Conservation (phyloP, 768 basidiomycete genomes). For the Panellus pusillus region DNA sequence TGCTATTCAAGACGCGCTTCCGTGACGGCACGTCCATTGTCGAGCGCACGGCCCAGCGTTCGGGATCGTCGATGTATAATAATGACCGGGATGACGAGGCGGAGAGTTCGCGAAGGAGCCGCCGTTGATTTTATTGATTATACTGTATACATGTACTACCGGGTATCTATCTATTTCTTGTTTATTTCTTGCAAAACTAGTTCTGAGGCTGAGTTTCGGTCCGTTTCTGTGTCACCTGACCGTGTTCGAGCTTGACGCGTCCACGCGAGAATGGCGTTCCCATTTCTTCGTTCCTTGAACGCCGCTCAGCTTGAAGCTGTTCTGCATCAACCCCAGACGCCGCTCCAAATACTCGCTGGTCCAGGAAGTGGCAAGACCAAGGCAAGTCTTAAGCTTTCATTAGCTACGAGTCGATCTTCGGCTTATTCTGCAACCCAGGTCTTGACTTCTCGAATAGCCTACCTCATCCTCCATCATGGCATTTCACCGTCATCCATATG, state of each 20-base stretch:
- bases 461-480: slow-evolving; percentile 55
- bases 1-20: slow-evolving; percentile 90
- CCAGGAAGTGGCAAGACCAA: slow-evolving; percentile 76
- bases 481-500: slow-evolving; percentile 62
- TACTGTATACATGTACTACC: too few relatives aligned
- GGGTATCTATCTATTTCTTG: too few relatives aligned
- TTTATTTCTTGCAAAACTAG: too few relatives aligned
- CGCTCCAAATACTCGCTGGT: slow-evolving; percentile 81
- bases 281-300: slow-evolving; percentile 32
- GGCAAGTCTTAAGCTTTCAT: slow-evolving; percentile 25
- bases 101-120: not conserved
- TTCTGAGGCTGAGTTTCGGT: too few relatives aligned
- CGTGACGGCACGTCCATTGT: slow-evolving; percentile 92
- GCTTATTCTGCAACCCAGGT: slow-evolving; percentile 37
- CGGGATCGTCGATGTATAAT: slow-evolving; percentile 51
- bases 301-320: slow-evolving; percentile 55
- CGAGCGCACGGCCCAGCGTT: slow-evolving; percentile 72
- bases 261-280: not conserved
- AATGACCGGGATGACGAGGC: slow-evolving; percentile 25
- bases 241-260: too few relatives aligned
- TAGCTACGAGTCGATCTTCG: not conserved
- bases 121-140: too few relatives aligned
- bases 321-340: slow-evolving; percentile 55
- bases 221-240: too few relatives aligned
- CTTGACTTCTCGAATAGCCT: slow-evolving; percentile 65